Conservation (phyloP, 805 yeast genomes). For the Candida coquimbonensis region DNA sequence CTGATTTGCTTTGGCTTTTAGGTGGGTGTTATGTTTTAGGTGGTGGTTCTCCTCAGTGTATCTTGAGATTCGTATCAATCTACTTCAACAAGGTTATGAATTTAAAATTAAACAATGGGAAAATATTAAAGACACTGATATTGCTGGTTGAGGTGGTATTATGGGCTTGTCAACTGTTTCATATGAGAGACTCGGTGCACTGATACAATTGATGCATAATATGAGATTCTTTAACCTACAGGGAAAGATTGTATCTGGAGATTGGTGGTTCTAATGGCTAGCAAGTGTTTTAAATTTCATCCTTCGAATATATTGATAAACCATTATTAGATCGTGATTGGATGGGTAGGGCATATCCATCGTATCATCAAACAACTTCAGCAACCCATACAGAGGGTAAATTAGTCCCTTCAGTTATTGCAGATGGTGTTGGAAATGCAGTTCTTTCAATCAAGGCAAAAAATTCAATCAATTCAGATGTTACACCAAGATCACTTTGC, state of each 20-base stretch:
- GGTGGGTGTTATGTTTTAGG: conserved; percentile 39
- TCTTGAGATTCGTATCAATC: conserved; percentile 27
- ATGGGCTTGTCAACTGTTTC: conserved; percentile 41
- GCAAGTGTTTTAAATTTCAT: conserved; percentile 19
- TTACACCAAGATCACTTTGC: conserved; percentile 32
- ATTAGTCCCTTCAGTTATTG: conserved; percentile 23
- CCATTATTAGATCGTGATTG: conserved; percentile 31
- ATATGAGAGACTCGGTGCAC: conserved; percentile 32
- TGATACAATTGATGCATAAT: conserved; percentile 23
- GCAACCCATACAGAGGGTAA: conserved; percentile 18
- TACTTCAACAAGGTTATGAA: conserved; percentile 27
- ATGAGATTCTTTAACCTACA: conserved; percentile 24
- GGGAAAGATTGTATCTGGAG: conserved; percentile 27
- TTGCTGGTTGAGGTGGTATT: conserved; percentile 25
- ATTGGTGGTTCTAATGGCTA: conserved; percentile 38
- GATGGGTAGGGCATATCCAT: conserved; percentile 45
- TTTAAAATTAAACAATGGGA: conserved; percentile 29
- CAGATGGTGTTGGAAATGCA: conserved; percentile 39
- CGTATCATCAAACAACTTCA: conserved; percentile 37
- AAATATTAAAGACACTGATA: conserved; percentile 19
- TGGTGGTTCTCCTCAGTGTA: conserved; percentile 40
- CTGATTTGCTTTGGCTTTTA: conserved; percentile 31
- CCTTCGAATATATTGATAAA: conserved; percentile 18
- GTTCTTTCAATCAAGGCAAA: conserved; percentile 27
- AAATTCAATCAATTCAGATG: conserved; percentile 29